Evolutionary conservation across 768 basidiomycete species (phyloP), one percentile per base, ranked within the genome.

Genomic region (Lactarius vividus): DNA sequence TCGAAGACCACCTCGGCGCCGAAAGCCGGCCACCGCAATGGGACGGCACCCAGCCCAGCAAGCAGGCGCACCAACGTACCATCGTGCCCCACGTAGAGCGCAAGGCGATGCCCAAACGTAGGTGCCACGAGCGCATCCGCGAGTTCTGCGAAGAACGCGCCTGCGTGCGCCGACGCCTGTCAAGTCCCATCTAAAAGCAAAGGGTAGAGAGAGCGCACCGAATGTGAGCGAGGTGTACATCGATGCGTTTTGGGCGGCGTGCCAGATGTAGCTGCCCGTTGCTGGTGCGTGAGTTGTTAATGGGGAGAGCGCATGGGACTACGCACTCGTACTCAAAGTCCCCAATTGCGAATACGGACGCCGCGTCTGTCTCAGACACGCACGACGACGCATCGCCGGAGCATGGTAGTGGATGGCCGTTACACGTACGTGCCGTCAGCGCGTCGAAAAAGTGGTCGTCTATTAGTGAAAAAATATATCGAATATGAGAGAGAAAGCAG

Each of bases 401-500:
- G 65, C 82, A 83, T 0, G 82, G 82, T 16, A 83, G 72, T 0
- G 77, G 72, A 61, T 80, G 80, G 2, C 77, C 78, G 61, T 80
- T 72, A 66, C 82, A 83, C 1, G 80, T 82, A 56, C 82, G 73
- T 4, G 83, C 81, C 20, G 75, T 79, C 71, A 83, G 81, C n/a
- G 79, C 80, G 69, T 83, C 82, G 70, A 83, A 83, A 74, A 78
- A 83, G 63, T 82, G 83, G 62, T 83, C 80, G 66, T 81, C 80
- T 81, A n/a, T n/a, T n/a, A 64, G 6, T 7, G 15, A 52, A 15
- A 15, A 13, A 26, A 26, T 23, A 20, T 26, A 11, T 23, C 15
- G 9, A 20, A 46, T 56, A 39, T 60, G 26, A 42, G 8, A 54
- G 7, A 20, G 4, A 16, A 3, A 59, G 54, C 31, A 31, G 13